A percentile compares a stretch with the other conserved stretches of the same genome.
Evolutionary conservation across 306 rosid genomes (phyloP).

Genomic region (Dalbergia cochinchinensis): DNA sequence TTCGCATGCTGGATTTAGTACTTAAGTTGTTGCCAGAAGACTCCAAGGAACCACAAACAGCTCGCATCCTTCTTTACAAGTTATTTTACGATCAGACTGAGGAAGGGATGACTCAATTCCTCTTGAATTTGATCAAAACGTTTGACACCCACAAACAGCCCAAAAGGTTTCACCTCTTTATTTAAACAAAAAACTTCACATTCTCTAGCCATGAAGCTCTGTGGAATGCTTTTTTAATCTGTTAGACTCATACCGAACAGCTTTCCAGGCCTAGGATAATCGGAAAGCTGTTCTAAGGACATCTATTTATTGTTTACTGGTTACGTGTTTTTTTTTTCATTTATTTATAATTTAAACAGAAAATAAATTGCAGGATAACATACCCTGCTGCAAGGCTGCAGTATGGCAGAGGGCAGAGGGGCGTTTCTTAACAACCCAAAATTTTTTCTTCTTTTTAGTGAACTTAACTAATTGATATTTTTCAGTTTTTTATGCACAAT

Average conservation of each 20-base stretch:
- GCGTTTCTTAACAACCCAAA: slow-evolving; percentile 6
- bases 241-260: not conserved
- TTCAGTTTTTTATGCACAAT: slow-evolving; percentile 13
- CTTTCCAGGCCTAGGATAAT: slow-evolving; percentile 22
- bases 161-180: slow-evolving; percentile 69
- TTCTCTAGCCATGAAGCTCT: slow-evolving; percentile 19
- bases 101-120: slow-evolving; percentile 92
- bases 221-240: not conserved
- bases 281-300: slow-evolving; percentile 25
- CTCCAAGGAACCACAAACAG: slow-evolving; percentile 86
- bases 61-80: slow-evolving; percentile 93
- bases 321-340: not conserved
- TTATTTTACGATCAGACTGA: slow-evolving; percentile 97
- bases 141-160: slow-evolving; percentile 89
- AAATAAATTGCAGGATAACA: slow-evolving; percentile 17
- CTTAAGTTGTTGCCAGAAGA: slow-evolving; percentile 78
- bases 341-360: not conserved
- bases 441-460: slow-evolving; percentile 25
- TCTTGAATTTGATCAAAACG: slow-evolving; percentile 72
- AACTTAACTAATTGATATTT: not conserved
- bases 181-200: slow-evolving; percentile 7
- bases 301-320: slow-evolving; percentile 9
- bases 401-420: slow-evolving; percentile 8
- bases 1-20: slow-evolving; percentile 86
- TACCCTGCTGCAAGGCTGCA: not conserved